Base-by-base conservation (phyloP, 2,329 filamentous ascomycete genomes). In the Alternaria gaisen region DNA sequence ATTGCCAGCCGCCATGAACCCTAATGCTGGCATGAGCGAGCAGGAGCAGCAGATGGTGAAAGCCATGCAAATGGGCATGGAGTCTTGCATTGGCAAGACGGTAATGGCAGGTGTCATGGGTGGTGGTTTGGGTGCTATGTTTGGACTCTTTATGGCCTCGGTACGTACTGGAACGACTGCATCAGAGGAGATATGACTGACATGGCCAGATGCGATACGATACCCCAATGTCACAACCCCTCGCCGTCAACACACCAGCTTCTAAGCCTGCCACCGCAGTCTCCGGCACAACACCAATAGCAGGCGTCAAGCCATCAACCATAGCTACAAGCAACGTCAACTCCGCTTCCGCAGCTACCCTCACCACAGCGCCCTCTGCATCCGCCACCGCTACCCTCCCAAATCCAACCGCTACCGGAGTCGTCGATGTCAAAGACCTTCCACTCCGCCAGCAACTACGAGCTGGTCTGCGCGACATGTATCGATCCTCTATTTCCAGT, bases 91-190 rank as follows among this genome's bases (percentile, higher is more conserved):
- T 24, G 90, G 90, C 59, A 99, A 99, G 80, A 91, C 93, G 18
- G 90, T 88, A 70, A 91, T 99, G 81, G 91, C 94, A 0, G 95
- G 94, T 58, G 92, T 91, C 24, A 96, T 96, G 88, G 95, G 95
- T 16, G 97, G 97, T 73, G 95, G 90, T 38, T 90, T 99, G 68
- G 95, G 95, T 65, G 95, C 93, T 73, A 84, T 96, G 43, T 99
- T 99, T 71, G 95, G 95, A 70, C 86, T 98, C 73, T 99, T 99
- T 84, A 99, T 98, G 94, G 93, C 94, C 61, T 95, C 92, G 74
- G 93, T 97, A 88, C 66, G 90, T 84, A 32, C 62, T 4, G 18
- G 10, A 53, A 40, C 38, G 11, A 41, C 50, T 28, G 55, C 38
- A 30, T 20, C 22, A 43, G 14, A 30, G 38, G 41, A 30, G 10